Evolutionary conservation across 371 early-diverging fungal species (phyloP).

Genomic region (Nematocida parisii): DNA sequence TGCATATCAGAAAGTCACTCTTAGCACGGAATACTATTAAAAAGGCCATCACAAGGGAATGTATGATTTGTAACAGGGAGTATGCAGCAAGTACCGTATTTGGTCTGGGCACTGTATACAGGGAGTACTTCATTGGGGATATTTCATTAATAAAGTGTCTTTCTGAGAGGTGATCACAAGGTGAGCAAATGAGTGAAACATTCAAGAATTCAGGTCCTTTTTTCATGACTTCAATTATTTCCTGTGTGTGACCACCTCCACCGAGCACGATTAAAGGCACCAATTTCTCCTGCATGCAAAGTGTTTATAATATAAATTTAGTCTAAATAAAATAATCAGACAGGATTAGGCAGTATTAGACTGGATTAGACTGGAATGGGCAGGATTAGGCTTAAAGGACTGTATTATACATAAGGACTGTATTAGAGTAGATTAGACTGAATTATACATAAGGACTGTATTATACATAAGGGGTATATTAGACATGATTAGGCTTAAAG

Average conservation of each 20-base stretch:
- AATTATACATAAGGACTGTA: too few relatives aligned
- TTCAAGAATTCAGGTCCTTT: neutral
- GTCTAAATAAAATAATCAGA: too few relatives aligned
- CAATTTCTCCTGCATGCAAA: neutral
- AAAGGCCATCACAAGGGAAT: constrained; percentile 16
- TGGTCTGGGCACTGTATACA: constrained; percentile 28
- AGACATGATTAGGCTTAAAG: too few relatives aligned
- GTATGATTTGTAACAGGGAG: constrained; percentile 28
- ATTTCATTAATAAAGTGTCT: constrained; percentile 1
- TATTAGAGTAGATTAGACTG: too few relatives aligned
- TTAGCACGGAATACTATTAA: neutral
- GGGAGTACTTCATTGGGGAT: neutral
- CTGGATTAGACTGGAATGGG: too few relatives aligned
- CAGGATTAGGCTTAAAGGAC: too few relatives aligned
- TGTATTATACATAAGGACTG: too few relatives aligned
- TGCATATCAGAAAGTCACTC: constrained; percentile 40
- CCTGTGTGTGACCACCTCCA: constrained; percentile 56
- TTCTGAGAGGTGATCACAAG: constrained; percentile 13
- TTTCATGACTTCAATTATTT: constrained; percentile 48
- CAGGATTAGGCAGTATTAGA: too few relatives aligned
- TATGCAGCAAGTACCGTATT: constrained; percentile 27
- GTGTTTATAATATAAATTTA: neutral
- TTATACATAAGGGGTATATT: too few relatives aligned
- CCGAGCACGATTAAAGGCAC: constrained; percentile 30
- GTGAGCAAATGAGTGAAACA: neutral